Conservation (phyloP, 176 grass and related monocot species). For the Poa annua region DNA sequence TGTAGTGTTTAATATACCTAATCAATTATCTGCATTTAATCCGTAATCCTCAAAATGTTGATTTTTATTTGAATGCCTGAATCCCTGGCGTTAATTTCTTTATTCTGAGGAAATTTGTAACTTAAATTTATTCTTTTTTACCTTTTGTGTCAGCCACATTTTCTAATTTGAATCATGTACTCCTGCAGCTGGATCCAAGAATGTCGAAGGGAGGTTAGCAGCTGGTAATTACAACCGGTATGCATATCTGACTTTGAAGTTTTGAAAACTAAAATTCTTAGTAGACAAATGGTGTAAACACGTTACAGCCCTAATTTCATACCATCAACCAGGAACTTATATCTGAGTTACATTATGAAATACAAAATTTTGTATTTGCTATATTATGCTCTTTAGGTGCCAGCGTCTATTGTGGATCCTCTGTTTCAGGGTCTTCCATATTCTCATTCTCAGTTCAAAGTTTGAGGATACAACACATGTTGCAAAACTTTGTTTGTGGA, state of each 20-base stretch:
- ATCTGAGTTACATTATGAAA: background rate
- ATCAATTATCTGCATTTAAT: conserved; percentile 2
- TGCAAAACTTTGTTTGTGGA: background rate
- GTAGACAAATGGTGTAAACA: background rate
- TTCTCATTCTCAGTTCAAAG: conserved; percentile 26
- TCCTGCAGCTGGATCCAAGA: conserved; percentile 67
- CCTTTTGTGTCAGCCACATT: background rate
- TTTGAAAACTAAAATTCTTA: background rate
- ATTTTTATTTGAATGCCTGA: background rate
- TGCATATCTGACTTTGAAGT: background rate
- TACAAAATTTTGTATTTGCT: conserved; percentile 15
- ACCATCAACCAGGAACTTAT: background rate
- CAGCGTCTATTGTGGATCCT: background rate
- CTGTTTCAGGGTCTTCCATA: background rate
- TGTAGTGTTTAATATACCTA: background rate
- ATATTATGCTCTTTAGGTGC: background rate
- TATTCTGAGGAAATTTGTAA: background rate
- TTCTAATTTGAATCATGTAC: conserved; percentile 36
- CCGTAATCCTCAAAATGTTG: background rate
- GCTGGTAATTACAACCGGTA: conserved; percentile 77
- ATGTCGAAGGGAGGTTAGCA: conserved; percentile 85
- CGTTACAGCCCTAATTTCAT: background rate
- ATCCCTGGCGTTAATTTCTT: background rate
- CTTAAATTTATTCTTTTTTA: background rate
- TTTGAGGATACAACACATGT: background rate